Conservation (phyloP, 495 filamentous ascomycete species). For the Apodospora peruviana region DNA sequence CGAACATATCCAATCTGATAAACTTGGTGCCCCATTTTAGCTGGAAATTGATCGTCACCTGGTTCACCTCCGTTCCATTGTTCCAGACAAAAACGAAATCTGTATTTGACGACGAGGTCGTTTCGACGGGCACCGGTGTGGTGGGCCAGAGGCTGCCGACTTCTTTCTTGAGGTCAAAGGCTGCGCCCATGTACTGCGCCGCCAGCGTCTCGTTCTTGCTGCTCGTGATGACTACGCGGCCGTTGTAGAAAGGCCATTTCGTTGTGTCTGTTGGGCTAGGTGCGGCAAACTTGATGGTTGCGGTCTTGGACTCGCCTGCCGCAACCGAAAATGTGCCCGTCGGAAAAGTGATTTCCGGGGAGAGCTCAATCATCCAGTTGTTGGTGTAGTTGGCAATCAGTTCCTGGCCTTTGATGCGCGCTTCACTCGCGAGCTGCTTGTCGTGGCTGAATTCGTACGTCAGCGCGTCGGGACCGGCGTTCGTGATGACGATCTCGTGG, state of each 20-base stretch:
- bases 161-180: background rate
- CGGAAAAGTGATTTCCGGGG: too few relatives aligned
- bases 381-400: too few relatives aligned
- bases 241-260: background rate
- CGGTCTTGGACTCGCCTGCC: background rate
- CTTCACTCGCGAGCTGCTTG: background rate
- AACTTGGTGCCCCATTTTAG: background rate
- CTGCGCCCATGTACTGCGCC: background rate
- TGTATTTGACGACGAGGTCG: background rate
- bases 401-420: background rate
- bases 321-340: too few relatives aligned
- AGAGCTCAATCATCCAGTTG: too few relatives aligned
- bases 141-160: background rate
- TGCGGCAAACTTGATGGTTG: background rate
- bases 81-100: background rate
- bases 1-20: background rate
- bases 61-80: background rate
- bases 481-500: conserved; percentile 36
- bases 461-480: conserved; percentile 28
- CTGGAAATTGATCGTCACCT: background rate
- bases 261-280: background rate
- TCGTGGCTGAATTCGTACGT: conserved; percentile 25
- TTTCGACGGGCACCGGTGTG: background rate
- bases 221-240: background rate
- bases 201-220: background rate